Percentiles rank a stretch among this genome's conserved stretches.
phyloP scores from a whole-genome alignment of 2,329 filamentous ascomycete species.

The Acephala macrosclerotiorum region DNA sequence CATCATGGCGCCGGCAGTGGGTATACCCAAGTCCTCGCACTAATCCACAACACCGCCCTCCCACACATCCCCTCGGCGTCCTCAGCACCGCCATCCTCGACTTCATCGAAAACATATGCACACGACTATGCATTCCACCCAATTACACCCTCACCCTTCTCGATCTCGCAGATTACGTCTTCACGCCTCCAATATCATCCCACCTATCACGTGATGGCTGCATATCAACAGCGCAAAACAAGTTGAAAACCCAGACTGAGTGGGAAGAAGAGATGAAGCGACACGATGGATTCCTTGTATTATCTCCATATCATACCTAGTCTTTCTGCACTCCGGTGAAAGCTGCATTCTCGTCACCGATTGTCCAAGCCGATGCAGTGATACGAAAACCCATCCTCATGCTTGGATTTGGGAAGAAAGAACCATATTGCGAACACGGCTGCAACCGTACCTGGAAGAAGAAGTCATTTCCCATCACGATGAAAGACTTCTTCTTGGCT shows the following conservation, averaged over 20 bases:
- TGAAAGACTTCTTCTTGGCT: not conserved
- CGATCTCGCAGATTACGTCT: conserved; percentile 14
- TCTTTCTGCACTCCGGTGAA: conserved; percentile 13
- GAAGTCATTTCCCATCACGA: conserved; percentile 19
- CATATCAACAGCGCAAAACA: not conserved
- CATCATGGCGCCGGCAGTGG: conserved; percentile 8
- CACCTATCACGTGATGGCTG: not conserved
- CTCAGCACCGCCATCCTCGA: conserved; percentile 17
- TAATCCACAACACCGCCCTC: conserved; percentile 17
- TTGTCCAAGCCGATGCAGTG: not conserved
- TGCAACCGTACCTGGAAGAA: conserved; percentile 14
- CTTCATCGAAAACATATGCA: not conserved
- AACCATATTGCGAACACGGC: not conserved
- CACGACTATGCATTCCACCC: not conserved
- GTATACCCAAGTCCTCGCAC: conserved; percentile 12
- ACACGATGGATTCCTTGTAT: conserved; percentile 10
- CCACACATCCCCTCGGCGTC: conserved; percentile 5
- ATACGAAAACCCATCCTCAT: conserved; percentile 14
- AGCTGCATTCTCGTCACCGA: not conserved
- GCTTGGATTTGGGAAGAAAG: conserved; percentile 18
- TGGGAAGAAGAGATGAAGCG: conserved; percentile 11
- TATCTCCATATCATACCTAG: conserved; percentile 21
- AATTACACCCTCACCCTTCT: conserved; percentile 6
- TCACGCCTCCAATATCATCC: not conserved
- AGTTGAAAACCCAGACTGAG: not conserved